Conservation (phyloP, 495 filamentous ascomycete species). For the Xylaria palmicola region DNA sequence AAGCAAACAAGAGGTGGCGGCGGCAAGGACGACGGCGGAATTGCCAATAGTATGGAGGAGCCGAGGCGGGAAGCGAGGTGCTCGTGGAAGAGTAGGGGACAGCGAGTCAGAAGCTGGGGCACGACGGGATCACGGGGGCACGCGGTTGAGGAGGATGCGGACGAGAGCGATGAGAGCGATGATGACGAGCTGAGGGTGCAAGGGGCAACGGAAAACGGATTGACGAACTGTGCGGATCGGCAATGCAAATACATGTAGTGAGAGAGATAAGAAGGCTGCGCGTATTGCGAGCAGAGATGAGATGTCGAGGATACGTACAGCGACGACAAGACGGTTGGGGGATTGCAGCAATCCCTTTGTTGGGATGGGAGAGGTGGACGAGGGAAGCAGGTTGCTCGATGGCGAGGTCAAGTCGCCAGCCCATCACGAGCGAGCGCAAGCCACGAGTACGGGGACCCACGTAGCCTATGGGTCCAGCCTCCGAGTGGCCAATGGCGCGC, state of each 20-base stretch:
- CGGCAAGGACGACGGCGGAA: conserved; percentile 21
- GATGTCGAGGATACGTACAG: conserved; percentile 15
- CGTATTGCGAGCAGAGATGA: conserved; percentile 16
- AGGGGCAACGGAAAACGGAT: conserved; percentile 30
- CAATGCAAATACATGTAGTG: conserved; percentile 19
- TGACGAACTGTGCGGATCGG: conserved; percentile 41
- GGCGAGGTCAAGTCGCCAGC: neutral
- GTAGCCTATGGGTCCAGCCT: neutral
- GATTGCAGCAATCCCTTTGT: conserved; percentile 5
- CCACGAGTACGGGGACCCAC: too few relatives aligned
- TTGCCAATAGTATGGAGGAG: conserved; percentile 36
- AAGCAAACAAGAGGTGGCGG: conserved; percentile 32
- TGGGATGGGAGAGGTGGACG: conserved; percentile 17
- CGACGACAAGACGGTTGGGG: conserved; percentile 1
- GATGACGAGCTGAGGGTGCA: conserved; percentile 14
- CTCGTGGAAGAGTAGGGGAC: conserved; percentile 26
- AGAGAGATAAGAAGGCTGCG: conserved; percentile 1
- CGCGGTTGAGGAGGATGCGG: conserved; percentile 19
- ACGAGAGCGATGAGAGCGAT: conserved; percentile 22
- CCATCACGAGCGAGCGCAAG: too few relatives aligned
- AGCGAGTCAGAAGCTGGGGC: conserved; percentile 21
- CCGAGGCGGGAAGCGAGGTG: conserved; percentile 30
- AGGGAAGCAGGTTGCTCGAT: conserved; percentile 2
- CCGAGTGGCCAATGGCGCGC: neutral
- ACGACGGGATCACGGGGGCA: conserved; percentile 22